Evolutionary conservation across 2,329 filamentous ascomycete species (phyloP), one percentile per base, ranked within the genome.

Genomic region (Coleophoma cylindrospora): DNA sequence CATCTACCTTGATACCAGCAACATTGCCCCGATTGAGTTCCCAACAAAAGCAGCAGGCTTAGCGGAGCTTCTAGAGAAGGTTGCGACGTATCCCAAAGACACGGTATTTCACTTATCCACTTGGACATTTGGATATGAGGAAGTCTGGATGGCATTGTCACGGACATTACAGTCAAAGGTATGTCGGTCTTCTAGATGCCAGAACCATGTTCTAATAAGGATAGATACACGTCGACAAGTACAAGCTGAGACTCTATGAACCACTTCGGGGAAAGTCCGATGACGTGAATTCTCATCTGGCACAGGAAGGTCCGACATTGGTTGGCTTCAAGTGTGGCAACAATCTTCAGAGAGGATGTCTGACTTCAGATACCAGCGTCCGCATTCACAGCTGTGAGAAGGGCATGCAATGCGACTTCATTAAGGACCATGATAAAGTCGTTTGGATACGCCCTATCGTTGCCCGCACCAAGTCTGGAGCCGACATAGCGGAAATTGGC

Each of bases 51-150:
- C 86, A 1, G 81, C 92, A 47, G 91, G 91, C 0, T 72, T 96
- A 11, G 71, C 71, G 1, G 88, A 96, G 61, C 75, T 96, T 0
- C 61, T 96, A 1, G 69, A 72, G 4, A 86, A 90, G 57, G 76
- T 96, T 0, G 66, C 70, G 0, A 63, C 70, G 21, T 95, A 92
- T 64, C 86, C 91, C 0, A 54, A 72, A 1, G 80, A 89, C 37
- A 95, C 90, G 0, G 66, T 86, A 1, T 96, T 96, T 61, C 87
- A 95, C 65, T 77, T 97, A 43, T 81, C 91, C 50, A 81, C 90
- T 1, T 96, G 91, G 91, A 96, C 92, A 0, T 94, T 94, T 63
- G 89, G 88, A 0, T 96, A 96, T 55, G 91, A 97, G 64, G 87
- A 95, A 47, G 90, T 96, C 0, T 96, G 91, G 91, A 73, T 91